Conservation (phyloP, 2,329 filamentous ascomycete species). For the Clarireedia sp. region DNA sequence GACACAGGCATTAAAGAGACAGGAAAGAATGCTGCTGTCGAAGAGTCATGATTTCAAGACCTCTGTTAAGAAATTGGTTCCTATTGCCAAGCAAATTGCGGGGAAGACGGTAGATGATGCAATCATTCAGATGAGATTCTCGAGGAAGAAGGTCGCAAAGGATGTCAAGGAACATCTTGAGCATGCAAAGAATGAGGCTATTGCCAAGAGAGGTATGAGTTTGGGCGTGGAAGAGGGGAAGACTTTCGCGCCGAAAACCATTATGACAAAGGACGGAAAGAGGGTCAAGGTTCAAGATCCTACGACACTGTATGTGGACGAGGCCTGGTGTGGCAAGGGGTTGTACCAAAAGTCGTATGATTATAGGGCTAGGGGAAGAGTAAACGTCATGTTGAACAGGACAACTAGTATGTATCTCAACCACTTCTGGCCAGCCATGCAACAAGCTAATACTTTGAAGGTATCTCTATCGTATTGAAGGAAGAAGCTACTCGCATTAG, state of each 20-base stretch:
- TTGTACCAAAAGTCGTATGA: slow-evolving; percentile 50
- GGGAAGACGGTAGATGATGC: slow-evolving; percentile 94
- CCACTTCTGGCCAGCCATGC: neutral
- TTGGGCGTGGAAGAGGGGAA: slow-evolving; percentile 38
- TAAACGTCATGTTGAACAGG: slow-evolving; percentile 61
- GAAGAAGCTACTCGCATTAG: slow-evolving; percentile 87
- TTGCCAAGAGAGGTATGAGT: slow-evolving; percentile 80
- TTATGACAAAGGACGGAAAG: slow-evolving; percentile 68
- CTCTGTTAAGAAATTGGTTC: slow-evolving; percentile 82
- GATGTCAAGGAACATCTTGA: slow-evolving; percentile 75
- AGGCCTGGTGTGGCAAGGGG: slow-evolving; percentile 90
- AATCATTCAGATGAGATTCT: slow-evolving; percentile 89
- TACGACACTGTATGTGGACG: slow-evolving; percentile 79
- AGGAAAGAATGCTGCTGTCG: slow-evolving; percentile 46
- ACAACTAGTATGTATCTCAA: slow-evolving; percentile 57
- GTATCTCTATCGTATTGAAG: slow-evolving; percentile 74
- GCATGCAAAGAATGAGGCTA: slow-evolving; percentile 71
- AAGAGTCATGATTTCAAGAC: slow-evolving; percentile 73
- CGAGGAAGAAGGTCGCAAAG: slow-evolving; percentile 81
- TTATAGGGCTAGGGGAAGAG: slow-evolving; percentile 67
- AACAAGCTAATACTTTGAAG: slow-evolving; percentile 35
- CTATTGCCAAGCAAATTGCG: slow-evolving; percentile 77
- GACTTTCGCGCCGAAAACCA: slow-evolving; percentile 42
- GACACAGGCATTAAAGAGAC: slow-evolving; percentile 58
- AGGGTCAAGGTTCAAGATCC: slow-evolving; percentile 64